A percentile compares a stretch with the other conserved stretches of the same genome.
Evolutionary conservation across 2,329 filamentous ascomycete species (phyloP).

Genomic region (Arthrobotrys musiformis): DNA sequence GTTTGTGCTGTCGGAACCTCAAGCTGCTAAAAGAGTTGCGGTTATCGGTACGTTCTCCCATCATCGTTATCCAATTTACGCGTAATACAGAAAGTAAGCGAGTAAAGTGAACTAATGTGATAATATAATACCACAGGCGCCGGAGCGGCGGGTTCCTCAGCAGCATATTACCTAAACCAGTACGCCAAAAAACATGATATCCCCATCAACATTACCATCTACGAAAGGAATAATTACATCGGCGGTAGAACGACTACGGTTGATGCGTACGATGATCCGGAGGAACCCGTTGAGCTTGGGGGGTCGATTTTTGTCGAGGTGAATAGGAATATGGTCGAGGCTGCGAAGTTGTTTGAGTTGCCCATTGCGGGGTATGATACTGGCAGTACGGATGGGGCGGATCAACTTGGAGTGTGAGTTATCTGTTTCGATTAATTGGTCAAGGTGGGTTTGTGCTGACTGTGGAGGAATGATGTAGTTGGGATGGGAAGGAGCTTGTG

Average conservation of each 20-base stretch:
- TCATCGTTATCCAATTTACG: neutral
- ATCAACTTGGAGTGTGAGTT: conserved; percentile 58
- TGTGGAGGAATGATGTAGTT: conserved; percentile 73
- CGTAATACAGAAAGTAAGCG: neutral
- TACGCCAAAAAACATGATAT: conserved; percentile 72
- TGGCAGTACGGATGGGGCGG: conserved; percentile 63
- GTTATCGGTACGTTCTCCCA: conserved; percentile 58
- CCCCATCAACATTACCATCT: conserved; percentile 83
- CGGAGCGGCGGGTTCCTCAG: conserved; percentile 85
- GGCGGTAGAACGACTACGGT: conserved; percentile 91
- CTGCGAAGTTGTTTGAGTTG: conserved; percentile 77
- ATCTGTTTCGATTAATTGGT: neutral
- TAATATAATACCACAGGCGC: conserved; percentile 71
- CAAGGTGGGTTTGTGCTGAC: neutral
- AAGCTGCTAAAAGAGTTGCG: conserved; percentile 58
- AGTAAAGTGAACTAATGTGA: neutral
- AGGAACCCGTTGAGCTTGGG: conserved; percentile 81
- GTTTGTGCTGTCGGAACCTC: conserved; percentile 32
- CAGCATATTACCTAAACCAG: conserved; percentile 82
- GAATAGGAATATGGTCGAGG: conserved; percentile 83
- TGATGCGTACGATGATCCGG: conserved; percentile 75
- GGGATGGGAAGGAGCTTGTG: conserved; percentile 82
- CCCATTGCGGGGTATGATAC: conserved; percentile 66
- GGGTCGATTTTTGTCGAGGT: conserved; percentile 89
- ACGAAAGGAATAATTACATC: conserved; percentile 78